Evolutionary conservation across 1,284 basidiomycete genomes (phyloP), one percentile per base, ranked within the genome.

Genomic region (Cystobasidiaceae sp.): DNA sequence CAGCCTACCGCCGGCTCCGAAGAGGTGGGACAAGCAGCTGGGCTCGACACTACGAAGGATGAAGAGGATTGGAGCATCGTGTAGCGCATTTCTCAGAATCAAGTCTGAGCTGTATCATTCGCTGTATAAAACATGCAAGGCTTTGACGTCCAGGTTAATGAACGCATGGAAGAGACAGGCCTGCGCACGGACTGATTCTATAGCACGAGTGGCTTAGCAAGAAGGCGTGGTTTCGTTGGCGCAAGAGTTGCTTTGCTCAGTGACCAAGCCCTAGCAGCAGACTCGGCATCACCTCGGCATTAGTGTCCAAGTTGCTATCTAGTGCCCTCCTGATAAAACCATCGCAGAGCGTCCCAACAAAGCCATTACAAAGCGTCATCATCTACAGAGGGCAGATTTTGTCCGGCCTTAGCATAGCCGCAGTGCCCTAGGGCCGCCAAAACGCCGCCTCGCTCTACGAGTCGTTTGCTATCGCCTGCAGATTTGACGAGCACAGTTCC

Each of bases 401-500:
- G 50, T 15, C 23, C 30, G 4, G 60, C 28, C 28, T 64, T 64
- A 6, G 61, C 41, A 56, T 64, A 64, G 33, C 51, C 61, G 25
- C 61, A 64, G 15, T 44, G 34, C 61, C 56, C 39, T n/a, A 64
- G 44, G 9, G 52, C 61, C 39, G 32, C 37, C 9, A 64, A 17
- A 23, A 64, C 61, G 6, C 61, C 61, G 6, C 61, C 61, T 15
- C 25, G 39, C 28, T 4, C n/a, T 7, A 25, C 41, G 7, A 64
- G 34, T 2, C 44, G 39, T 19, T 55, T 56, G 19, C 28, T 52
- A 15, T 64, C 61, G 11, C 27, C 41, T 15, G 23, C 6, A 17
- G 43, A 37, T 34, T 56, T 64, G 43, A 64, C 61, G 6, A 64
- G 52, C 4, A 64, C 61, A 37, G 52, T 64, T 13, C 61, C 61